These are phyloP conservation scores for Fomitopsis serialis DNA, from an alignment of 768 basidiomycete genomes.

Conservation along the genomic window DNA sequence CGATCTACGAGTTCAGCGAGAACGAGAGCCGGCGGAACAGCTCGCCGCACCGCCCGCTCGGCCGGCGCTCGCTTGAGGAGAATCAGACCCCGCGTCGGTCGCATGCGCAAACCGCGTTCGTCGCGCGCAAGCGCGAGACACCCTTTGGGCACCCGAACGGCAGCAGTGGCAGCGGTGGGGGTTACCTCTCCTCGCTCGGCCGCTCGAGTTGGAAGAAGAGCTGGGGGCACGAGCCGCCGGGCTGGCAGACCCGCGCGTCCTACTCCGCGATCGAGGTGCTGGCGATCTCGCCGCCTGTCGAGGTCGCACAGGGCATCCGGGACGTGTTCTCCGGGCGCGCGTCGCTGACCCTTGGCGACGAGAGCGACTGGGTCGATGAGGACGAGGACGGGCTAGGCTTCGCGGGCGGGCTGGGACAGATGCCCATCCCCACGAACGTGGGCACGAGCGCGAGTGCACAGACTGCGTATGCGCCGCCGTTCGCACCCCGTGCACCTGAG, in stretches of 20 bases:
- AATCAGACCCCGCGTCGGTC: slow-evolving; percentile 28
- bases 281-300: slow-evolving; percentile 51
- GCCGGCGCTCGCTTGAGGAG: slow-evolving; percentile 46
- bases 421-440: slow-evolving; percentile 23
- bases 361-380: slow-evolving; percentile 86
- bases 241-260: slow-evolving; percentile 64
- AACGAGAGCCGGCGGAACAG: slow-evolving; percentile 55
- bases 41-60: slow-evolving; percentile 56
- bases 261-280: slow-evolving; percentile 63
- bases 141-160: slow-evolving; percentile 57
- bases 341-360: slow-evolving; percentile 59
- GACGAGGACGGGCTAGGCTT: slow-evolving; percentile 72
- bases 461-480: neutral
- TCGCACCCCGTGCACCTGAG: slow-evolving; percentile 12
- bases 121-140: slow-evolving; percentile 77
- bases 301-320: slow-evolving; percentile 41
- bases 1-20: slow-evolving; percentile 73
- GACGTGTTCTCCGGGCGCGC: slow-evolving; percentile 78
- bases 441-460: neutral
- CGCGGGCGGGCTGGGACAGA: slow-evolving; percentile 76
- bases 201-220: slow-evolving; percentile 85
- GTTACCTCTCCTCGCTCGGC: slow-evolving; percentile 38
- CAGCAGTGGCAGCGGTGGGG: slow-evolving; percentile 34
- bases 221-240: slow-evolving; percentile 84
- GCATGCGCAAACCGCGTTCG: slow-evolving; percentile 52